A percentile compares a stretch with the other conserved stretches of the same genome.
These are phyloP conservation scores for Teratosphaeria nubilosa DNA, from an alignment of 2,329 filamentous ascomycete genomes.

Conservation along the genomic window DNA sequence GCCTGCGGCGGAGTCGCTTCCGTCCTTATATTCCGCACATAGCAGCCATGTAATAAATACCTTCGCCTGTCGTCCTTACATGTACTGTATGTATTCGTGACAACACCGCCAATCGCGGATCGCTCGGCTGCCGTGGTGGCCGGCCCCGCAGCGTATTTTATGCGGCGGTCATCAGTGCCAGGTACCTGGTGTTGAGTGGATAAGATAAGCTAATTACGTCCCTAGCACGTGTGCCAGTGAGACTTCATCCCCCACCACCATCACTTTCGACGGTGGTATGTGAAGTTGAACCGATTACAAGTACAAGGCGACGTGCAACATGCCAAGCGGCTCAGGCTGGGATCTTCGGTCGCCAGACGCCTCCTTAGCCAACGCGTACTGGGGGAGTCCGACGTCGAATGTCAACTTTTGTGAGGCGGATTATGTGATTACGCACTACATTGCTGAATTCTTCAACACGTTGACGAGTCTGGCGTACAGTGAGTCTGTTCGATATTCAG, in stretches of 20 bases:
- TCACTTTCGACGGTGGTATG: not conserved
- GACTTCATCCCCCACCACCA: not conserved
- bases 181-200: too few relatives aligned
- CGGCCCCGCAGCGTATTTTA: not conserved
- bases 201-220: too few relatives aligned
- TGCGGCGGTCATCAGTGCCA: not conserved
- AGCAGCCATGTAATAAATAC: not conserved
- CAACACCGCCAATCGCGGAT: not conserved
- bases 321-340: not conserved
- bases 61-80: not conserved
- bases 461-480: constrained; percentile 17
- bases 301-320: not conserved
- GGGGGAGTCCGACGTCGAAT: not conserved
- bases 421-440: not conserved
- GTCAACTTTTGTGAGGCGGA: not conserved
- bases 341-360: not conserved
- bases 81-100: too few relatives aligned
- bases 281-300: not conserved
- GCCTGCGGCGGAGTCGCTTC: too few relatives aligned
- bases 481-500: not conserved
- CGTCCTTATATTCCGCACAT: not conserved
- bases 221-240: too few relatives aligned
- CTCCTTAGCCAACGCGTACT: not conserved
- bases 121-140: not conserved
- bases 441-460: constrained; percentile 19